Percentiles rank a stretch among this genome's conserved stretches.
Evolutionary conservation across 2,329 filamentous ascomycete species (phyloP).

Genomic region (Scedosporium dehoogii): DNA sequence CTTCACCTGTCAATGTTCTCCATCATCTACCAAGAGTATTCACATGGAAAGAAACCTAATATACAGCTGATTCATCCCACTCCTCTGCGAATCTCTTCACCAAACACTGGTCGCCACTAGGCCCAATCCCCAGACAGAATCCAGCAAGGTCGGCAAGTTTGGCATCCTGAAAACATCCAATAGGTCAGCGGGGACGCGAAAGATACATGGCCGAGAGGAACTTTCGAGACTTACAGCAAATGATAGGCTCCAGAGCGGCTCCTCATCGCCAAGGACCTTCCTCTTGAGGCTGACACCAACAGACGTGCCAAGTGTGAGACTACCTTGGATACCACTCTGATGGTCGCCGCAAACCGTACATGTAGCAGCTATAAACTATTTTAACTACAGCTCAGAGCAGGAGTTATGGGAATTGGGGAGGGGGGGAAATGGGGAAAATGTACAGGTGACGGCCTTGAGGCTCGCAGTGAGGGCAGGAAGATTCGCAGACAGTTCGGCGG

Average conservation of each 20-base stretch:
- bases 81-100: neutral
- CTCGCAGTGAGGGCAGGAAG: neutral
- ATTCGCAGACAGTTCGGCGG: neutral
- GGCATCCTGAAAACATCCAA: neutral
- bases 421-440: neutral
- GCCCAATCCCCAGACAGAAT: neutral
- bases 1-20: no score
- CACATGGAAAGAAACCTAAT: no score
- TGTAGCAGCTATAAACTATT: neutral
- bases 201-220: neutral
- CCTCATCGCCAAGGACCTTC: neutral
- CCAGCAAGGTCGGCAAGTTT: neutral
- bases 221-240: neutral
- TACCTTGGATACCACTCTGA: neutral
- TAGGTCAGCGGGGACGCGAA: neutral
- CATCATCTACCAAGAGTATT: no score
- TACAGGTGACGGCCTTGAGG: neutral
- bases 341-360: neutral
- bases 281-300: neutral
- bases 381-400: no score
- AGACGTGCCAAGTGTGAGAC: neutral
- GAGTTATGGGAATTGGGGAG: no score
- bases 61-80: neutral
- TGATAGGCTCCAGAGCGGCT: neutral
- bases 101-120: neutral